A percentile compares a stretch with the other conserved stretches of the same genome.
These are phyloP conservation scores for Galeopsis tetrahit DNA, from an alignment of 257 asterid species.

Conservation along the genomic window DNA sequence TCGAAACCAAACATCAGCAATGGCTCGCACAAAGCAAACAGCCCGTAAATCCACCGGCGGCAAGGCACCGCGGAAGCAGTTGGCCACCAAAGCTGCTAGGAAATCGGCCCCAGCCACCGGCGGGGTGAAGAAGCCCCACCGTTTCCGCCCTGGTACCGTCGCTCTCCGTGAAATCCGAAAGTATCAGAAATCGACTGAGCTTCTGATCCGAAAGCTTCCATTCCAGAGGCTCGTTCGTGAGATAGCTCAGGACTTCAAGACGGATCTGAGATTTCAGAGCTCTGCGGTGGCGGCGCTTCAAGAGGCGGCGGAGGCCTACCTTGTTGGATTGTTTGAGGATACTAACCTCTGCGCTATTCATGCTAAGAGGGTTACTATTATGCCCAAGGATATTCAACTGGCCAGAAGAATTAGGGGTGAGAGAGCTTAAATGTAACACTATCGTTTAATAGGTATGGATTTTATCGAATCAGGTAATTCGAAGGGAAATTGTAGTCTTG, in stretches of 20 bases:
- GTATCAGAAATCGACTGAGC: neutral
- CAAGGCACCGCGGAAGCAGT: conserved; percentile 32
- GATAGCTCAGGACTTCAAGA: conserved; percentile 33
- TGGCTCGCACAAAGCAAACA: conserved; percentile 32
- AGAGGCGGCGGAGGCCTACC: too few species aligned
- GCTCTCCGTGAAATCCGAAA: neutral
- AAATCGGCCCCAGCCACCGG: conserved; percentile 37
- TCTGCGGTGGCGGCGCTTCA: conserved; percentile 15
- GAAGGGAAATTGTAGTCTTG: too few species aligned
- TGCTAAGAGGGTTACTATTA: neutral
- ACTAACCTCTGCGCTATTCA: too few species aligned
- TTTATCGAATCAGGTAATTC: too few species aligned
- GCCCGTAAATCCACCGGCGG: conserved; percentile 30
- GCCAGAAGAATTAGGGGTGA: conserved; percentile 36
- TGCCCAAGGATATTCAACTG: neutral
- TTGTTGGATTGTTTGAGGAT: too few species aligned
- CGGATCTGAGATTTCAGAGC: conserved; percentile 35
- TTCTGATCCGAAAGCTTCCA: conserved; percentile 23
- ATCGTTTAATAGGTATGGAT: too few species aligned
- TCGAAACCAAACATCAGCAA: neutral
- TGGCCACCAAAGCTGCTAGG: conserved; percentile 33
- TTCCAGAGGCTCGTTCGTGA: conserved; percentile 36
- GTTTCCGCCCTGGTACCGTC: too few species aligned
- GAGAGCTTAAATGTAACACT: conserved; percentile 18
- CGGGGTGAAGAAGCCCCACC: conserved; percentile 6